Evolutionary conservation across 1,139 yeast genomes (phyloP), one percentile per base, ranked within the genome.

Genomic region (Debaryomycetaceae sp.): DNA sequence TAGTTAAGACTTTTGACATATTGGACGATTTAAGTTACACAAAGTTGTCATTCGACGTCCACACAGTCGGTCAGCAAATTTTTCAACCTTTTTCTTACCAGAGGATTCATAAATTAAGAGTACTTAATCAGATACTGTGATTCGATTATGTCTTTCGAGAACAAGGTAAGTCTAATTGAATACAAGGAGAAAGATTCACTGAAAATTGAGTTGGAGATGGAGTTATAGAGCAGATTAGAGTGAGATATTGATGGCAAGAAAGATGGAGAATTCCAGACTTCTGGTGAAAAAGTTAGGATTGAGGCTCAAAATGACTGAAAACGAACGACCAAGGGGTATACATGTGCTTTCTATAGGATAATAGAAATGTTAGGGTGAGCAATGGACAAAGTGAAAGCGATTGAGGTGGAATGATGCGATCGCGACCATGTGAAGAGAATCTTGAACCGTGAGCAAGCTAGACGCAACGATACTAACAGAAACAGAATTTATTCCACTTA

Each of bases 401-500:
- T n/a, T n/a, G n/a, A n/a, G n/a, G n/a, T n/a, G n/a, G n/a, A n/a
- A n/a, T n/a, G n/a, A n/a, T n/a, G n/a, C n/a, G n/a, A n/a, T n/a
- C n/a, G n/a, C n/a, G n/a, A n/a, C n/a, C n/a, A n/a, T n/a, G n/a
- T n/a, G n/a, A n/a, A n/a, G n/a, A n/a, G n/a, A n/a, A n/a, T n/a
- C n/a, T n/a, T 22, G 26, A 11, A 22, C 26, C 7, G 26, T 22
- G 26, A 22, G 26, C 26, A 22, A 22, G 11, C 11, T 8, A 8
- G 33, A 17, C 7, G 34, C 13, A 28, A 14, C 24, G 30, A 35
- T 48, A 53, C 63, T 56, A 57, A 58, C 62, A 34, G 17, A 15
- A 35, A 13, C 50, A 72, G 78, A 72, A 71, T 64, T 71, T 73
- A 58, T 73, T 56, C 65, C 70, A 66, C 57, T 68, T 73, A 59